Percentiles rank a stretch among this genome's conserved stretches.
These are phyloP conservation scores for Salix dunnii DNA, from an alignment of 345 rosid species.

Conservation along the genomic window DNA sequence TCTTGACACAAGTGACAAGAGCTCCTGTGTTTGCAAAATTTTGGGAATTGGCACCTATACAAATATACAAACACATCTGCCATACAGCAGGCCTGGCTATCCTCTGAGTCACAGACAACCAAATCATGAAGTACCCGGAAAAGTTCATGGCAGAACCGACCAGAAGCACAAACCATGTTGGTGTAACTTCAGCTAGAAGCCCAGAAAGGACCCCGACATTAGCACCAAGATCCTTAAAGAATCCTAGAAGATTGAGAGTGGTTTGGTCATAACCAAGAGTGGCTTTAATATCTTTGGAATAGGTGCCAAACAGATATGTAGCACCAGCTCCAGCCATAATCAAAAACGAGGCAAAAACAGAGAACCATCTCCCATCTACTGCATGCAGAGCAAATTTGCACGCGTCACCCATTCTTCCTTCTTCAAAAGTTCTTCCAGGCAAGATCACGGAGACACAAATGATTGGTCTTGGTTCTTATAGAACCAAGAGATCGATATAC, in stretches of 20 bases:
- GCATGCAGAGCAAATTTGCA: constrained; percentile 43
- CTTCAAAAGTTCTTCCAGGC: neutral
- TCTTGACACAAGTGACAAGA: constrained; percentile 76
- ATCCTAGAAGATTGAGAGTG: constrained; percentile 74
- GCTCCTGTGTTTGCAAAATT: constrained; percentile 88
- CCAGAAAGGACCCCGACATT: constrained; percentile 76
- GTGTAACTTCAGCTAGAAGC: constrained; percentile 79
- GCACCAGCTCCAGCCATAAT: constrained; percentile 92
- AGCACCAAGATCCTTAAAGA: constrained; percentile 86
- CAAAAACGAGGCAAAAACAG: constrained; percentile 80
- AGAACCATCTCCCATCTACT: constrained; percentile 73
- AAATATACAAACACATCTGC: constrained; percentile 84
- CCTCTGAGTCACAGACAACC: constrained; percentile 62
- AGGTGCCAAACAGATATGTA: constrained; percentile 74
- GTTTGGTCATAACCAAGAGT: constrained; percentile 77
- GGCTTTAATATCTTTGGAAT: constrained; percentile 72
- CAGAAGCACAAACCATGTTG: constrained; percentile 81
- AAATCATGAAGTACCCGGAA: constrained; percentile 77
- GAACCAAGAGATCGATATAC: neutral
- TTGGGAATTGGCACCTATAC: constrained; percentile 79
- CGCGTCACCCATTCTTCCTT: constrained; percentile 23
- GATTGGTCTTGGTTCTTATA: neutral
- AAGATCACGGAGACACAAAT: neutral
- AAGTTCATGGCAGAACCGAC: constrained; percentile 83
- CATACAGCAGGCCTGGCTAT: constrained; percentile 66